phyloP scores from a whole-genome alignment of 257 asterid genomes.

The Nicotiana tabacum region DNA sequence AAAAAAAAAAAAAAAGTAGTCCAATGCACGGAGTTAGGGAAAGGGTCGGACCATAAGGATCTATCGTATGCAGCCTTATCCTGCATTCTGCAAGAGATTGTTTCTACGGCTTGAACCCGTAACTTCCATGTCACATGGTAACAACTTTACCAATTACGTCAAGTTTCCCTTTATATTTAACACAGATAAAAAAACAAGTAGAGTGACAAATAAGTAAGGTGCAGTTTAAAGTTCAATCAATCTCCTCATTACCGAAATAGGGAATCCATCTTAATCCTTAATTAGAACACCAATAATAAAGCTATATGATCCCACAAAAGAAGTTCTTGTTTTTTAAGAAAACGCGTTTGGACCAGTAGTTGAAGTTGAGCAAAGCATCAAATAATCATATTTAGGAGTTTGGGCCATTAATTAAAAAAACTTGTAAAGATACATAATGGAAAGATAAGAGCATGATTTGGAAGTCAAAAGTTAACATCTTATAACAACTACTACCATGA shows the following conservation, averaged over 20 bases:
- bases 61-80: too few species aligned
- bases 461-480: not conserved
- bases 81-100: too few species aligned
- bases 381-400: not conserved
- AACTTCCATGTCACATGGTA: too few species aligned
- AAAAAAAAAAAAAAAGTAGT: too few species aligned
- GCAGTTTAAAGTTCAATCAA: not conserved
- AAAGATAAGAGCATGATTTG: not conserved
- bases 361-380: not conserved
- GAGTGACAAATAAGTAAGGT: not conserved
- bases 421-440: not conserved
- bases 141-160: too few species aligned
- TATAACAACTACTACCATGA: not conserved
- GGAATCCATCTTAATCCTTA: not conserved
- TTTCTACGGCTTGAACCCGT: too few species aligned
- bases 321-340: not conserved
- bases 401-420: not conserved
- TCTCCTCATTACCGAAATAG: not conserved
- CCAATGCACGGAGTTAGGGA: too few species aligned
- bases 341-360: conserved; percentile 5
- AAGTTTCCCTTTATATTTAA: too few species aligned
- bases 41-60: too few species aligned
- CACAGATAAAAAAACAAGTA: too few species aligned
- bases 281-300: not conserved
- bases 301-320: not conserved